Percentiles rank a stretch among this genome's conserved stretches.
phyloP scores from a whole-genome alignment of 768 basidiomycete genomes.

The Leccinum imitatum region DNA sequence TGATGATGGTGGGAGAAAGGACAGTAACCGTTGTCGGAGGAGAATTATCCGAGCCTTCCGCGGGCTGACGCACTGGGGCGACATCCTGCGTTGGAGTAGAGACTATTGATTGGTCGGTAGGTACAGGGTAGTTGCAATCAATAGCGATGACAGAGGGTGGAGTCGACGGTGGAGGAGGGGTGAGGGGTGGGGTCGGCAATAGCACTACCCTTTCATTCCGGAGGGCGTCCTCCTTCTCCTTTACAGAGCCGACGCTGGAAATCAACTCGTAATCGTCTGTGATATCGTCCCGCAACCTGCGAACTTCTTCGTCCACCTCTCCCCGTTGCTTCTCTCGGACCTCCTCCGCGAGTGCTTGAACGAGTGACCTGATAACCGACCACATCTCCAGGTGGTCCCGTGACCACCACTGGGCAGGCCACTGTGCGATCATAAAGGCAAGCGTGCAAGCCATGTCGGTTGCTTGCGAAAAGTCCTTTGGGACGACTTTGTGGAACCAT shows the following conservation, averaged over 20 bases:
- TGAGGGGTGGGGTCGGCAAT: constrained; percentile 22
- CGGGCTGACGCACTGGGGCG: background rate
- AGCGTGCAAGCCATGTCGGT: constrained; percentile 41
- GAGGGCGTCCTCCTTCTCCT: constrained; percentile 13
- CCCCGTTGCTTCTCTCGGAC: constrained; percentile 49
- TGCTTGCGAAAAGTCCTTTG: constrained; percentile 39
- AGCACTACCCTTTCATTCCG: constrained; percentile 9
- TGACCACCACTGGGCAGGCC: constrained; percentile 71
- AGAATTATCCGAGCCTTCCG: constrained; percentile 6
- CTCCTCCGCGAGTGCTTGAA: constrained; percentile 64
- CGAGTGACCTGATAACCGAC: constrained; percentile 56
- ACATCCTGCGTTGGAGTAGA: constrained; percentile 11
- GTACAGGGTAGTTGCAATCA: constrained; percentile 17
- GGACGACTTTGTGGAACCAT: constrained; percentile 60
- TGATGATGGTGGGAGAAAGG: constrained; percentile 28
- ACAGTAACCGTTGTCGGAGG: constrained; percentile 16
- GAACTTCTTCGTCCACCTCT: constrained; percentile 45
- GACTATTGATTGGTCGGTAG: background rate
- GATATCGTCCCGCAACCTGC: constrained; percentile 49
- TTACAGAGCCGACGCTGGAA: constrained; percentile 21
- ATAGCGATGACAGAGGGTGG: constrained; percentile 13
- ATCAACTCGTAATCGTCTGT: constrained; percentile 40
- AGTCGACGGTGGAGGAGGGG: constrained; percentile 20
- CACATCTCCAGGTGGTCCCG: constrained; percentile 62
- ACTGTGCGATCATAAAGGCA: constrained; percentile 53